Evolutionary conservation across 164 flowering plant species (phyloP).

Genomic region (Aristolochia californica): DNA sequence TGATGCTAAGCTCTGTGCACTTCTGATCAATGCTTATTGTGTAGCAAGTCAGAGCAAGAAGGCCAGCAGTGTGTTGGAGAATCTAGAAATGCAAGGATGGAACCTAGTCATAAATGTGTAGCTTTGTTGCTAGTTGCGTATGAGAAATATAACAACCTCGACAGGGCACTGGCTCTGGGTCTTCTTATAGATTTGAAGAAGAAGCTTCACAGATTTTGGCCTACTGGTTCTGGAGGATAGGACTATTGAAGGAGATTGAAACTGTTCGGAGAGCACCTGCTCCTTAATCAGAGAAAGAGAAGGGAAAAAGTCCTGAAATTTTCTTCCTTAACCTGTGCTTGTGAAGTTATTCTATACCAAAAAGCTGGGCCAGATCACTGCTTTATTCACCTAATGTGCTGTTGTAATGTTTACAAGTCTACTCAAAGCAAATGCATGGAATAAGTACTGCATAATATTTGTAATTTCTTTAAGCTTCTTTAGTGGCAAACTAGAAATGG

Average conservation of each 20-base stretch:
- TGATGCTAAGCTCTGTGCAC: constrained; percentile 58
- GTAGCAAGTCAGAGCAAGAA: constrained; percentile 43
- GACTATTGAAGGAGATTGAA: constrained; percentile 67
- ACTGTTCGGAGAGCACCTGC: constrained; percentile 35
- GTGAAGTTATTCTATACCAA: no score
- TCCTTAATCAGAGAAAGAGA: constrained; percentile 7
- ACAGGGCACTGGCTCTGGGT: constrained; percentile 55
- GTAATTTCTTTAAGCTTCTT: no score
- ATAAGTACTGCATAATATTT: no score
- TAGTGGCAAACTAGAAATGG: no score
- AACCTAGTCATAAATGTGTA: constrained; percentile 68
- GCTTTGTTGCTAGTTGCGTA: constrained; percentile 55
- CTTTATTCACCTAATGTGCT: no score
- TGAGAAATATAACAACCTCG: constrained; percentile 54
- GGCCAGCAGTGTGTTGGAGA: constrained; percentile 59
- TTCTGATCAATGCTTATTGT: constrained; percentile 73
- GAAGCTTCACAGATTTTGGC: constrained; percentile 59
- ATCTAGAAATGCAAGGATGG: constrained; percentile 52
- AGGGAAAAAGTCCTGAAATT: neutral
- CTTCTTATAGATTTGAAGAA: constrained; percentile 59
- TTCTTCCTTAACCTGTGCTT: no score
- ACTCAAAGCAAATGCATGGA: no score
- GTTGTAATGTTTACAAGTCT: no score
- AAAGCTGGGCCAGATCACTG: no score
- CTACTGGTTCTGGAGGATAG: constrained; percentile 60